Conservation (phyloP, 108 stramenopile genomes). For the Poteriospumella lacustris region DNA sequence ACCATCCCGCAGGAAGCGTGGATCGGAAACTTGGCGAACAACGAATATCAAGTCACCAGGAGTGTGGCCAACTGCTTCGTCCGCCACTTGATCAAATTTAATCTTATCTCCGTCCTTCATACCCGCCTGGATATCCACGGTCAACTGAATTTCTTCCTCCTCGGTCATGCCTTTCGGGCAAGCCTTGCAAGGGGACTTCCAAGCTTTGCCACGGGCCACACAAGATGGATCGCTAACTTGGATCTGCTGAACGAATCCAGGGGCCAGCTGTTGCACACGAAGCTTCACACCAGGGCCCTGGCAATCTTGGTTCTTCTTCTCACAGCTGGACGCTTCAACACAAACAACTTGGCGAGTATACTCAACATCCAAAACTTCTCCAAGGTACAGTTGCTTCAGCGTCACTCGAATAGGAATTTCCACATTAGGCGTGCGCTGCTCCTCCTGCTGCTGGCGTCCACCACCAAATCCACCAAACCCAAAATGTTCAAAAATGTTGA, state of each 20-base stretch:
- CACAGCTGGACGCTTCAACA: conserved; percentile 62
- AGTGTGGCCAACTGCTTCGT: conserved; percentile 48
- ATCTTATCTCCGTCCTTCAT: conserved; percentile 71
- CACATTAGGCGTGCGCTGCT: conserved; percentile 77
- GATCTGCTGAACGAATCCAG: conserved; percentile 53
- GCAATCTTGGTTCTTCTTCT: conserved; percentile 43
- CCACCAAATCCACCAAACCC: conserved; percentile 64
- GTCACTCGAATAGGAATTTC: conserved; percentile 81
- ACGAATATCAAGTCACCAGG: conserved; percentile 53
- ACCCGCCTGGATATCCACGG: conserved; percentile 75
- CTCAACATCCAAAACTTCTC: conserved; percentile 79
- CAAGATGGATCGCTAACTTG: conserved; percentile 78
- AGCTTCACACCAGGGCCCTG: conserved; percentile 42
- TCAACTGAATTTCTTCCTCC: conserved; percentile 83
- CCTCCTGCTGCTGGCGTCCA: conserved; percentile 63
- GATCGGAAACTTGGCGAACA: conserved; percentile 48
- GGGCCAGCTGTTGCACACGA: conserved; percentile 48
- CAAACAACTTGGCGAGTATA: conserved; percentile 83
- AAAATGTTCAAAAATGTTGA: conserved; percentile 49
- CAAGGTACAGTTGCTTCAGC: conserved; percentile 81
- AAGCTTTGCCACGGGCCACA: conserved; percentile 84
- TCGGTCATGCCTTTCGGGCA: conserved; percentile 85
- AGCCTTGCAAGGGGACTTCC: conserved; percentile 69
- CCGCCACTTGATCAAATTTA: conserved; percentile 69
- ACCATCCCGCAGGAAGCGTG: conserved; percentile 43